phyloP scores from a whole-genome alignment of 805 yeast species.

The Candida rishiriensis region DNA sequence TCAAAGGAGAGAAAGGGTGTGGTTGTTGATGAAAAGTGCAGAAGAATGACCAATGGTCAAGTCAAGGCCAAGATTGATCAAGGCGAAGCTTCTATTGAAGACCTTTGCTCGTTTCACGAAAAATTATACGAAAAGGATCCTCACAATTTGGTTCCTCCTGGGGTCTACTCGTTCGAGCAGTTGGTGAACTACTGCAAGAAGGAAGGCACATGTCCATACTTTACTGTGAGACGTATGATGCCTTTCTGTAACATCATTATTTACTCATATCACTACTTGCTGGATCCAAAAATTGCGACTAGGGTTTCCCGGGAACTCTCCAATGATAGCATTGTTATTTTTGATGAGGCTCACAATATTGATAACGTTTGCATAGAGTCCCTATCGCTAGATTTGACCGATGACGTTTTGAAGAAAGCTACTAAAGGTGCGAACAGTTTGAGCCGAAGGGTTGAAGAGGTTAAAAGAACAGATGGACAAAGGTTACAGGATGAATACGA shows the following conservation, averaged over 20 bases:
- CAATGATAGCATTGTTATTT: constrained; percentile 88
- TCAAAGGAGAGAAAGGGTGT: constrained; percentile 85
- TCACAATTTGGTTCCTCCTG: constrained; percentile 82
- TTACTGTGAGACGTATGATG: constrained; percentile 97
- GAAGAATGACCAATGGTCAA: constrained; percentile 91
- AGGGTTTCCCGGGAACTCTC: constrained; percentile 90
- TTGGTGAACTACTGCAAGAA: constrained; percentile 71
- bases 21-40: constrained; percentile 93
- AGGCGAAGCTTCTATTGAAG: constrained; percentile 51
- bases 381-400: constrained; percentile 84
- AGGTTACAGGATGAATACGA: constrained; percentile 88
- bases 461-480: constrained; percentile 75
- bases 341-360: constrained; percentile 98
- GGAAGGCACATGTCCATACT: constrained; percentile 88
- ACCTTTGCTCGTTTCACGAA: constrained; percentile 86
- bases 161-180: constrained; percentile 91
- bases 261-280: constrained; percentile 91
- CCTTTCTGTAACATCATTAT: constrained; percentile 89
- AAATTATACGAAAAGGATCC: constrained; percentile 83
- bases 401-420: constrained; percentile 81
- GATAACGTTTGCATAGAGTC: constrained; percentile 99
- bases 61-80: constrained; percentile 62
- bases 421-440: constrained; percentile 80
- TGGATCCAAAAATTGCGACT: constrained; percentile 96
- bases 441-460: constrained; percentile 77